Evolutionary conservation across 352 stramenopile genomes (phyloP).

Genomic region (Phytophthora ohioensis): DNA sequence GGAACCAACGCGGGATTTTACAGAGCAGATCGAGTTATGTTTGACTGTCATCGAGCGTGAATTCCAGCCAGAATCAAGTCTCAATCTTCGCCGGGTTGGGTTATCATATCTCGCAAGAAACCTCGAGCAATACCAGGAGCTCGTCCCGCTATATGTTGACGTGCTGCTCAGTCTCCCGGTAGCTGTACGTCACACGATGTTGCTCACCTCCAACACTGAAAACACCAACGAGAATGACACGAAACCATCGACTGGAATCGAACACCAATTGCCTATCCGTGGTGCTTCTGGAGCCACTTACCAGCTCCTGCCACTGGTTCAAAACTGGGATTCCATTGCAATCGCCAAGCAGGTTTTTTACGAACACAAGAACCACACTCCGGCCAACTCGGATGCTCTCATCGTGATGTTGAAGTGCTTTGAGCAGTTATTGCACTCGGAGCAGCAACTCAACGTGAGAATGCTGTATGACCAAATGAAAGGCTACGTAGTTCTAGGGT

Average conservation of each 20-base stretch:
- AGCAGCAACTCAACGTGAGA: conserved; percentile 29
- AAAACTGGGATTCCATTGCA: conserved; percentile 68
- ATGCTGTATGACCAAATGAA: conserved; percentile 73
- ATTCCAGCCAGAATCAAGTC: conserved; percentile 59
- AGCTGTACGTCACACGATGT: conserved; percentile 48
- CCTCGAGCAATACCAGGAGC: conserved; percentile 72
- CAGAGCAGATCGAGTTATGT: conserved; percentile 74
- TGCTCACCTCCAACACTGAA: conserved; percentile 26
- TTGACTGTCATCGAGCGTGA: conserved; percentile 80
- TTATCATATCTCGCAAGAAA: conserved; percentile 66
- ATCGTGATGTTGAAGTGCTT: conserved; percentile 68
- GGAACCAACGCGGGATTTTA: conserved; percentile 48
- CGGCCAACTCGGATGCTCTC: conserved; percentile 50
- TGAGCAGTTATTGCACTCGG: conserved; percentile 42
- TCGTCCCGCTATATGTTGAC: conserved; percentile 81
- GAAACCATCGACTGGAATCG: conserved; percentile 12
- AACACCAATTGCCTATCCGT: conserved; percentile 56
- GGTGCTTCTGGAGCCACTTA: conserved; percentile 67
- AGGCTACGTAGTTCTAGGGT: conserved; percentile 50
- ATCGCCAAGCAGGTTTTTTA: conserved; percentile 85
- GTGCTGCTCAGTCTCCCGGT: conserved; percentile 73
- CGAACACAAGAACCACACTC: conserved; percentile 51
- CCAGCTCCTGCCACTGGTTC: conserved; percentile 48
- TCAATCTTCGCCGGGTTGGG: conserved; percentile 73
- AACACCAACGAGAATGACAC: conserved; percentile 4